These are phyloP conservation scores for Eimeria sp. DNA, from an alignment of 169 alveolate species.

Conservation along the genomic window DNA sequence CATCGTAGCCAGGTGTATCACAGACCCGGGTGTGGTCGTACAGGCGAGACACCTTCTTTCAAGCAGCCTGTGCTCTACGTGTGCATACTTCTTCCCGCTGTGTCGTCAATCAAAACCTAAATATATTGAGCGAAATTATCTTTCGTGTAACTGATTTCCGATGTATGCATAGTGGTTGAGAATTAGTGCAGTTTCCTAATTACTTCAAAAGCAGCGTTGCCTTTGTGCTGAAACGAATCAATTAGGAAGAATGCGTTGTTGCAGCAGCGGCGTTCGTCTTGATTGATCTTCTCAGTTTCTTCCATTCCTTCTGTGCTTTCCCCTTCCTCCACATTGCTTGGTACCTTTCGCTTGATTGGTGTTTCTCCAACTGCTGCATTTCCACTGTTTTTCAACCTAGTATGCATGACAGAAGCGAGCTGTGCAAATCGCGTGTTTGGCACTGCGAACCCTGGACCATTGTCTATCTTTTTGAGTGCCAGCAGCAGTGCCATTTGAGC, in stretches of 20 bases:
- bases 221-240: not conserved
- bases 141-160: not conserved
- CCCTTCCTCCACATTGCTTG: not conserved
- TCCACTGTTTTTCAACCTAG: not conserved
- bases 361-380: not conserved
- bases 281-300: not conserved
- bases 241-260: not conserved
- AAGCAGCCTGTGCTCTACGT: no score
- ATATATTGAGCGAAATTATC: no score
- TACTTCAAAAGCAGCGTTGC: not conserved
- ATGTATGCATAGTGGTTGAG: not conserved
- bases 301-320: not conserved
- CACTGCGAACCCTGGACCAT: conserved; percentile 82
- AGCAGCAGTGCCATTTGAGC: conserved; percentile 84
- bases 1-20: no score
- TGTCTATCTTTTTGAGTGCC: conserved; percentile 56
- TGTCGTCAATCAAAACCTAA: no score
- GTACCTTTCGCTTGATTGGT: not conserved
- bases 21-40: no score
- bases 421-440: conserved; percentile 24
- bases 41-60: no score
- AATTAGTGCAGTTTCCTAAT: not conserved
- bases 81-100: no score
- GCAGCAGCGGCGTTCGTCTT: not conserved
- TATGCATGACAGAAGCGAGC: not conserved